These are phyloP conservation scores for Pecoramyces ruminantium DNA, from an alignment of 192 early-diverging fungal species.

Conservation along the genomic window DNA sequence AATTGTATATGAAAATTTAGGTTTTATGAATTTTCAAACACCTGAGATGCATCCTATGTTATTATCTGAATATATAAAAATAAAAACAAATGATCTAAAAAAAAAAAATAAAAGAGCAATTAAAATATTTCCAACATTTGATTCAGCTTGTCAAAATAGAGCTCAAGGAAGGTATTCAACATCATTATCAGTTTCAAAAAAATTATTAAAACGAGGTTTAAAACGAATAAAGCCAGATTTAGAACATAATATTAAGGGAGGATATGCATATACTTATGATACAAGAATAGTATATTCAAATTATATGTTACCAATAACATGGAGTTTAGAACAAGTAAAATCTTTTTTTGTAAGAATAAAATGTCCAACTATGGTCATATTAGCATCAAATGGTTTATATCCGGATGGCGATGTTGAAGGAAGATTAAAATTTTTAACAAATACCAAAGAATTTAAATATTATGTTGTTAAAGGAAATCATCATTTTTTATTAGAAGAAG, in stretches of 20 bases:
- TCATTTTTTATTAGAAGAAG: not conserved
- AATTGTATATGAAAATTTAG: not conserved
- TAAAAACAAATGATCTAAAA: not conserved
- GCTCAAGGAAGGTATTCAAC: not conserved
- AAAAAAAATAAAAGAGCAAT: not conserved
- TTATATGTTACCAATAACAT: not conserved
- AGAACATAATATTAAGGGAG: not conserved
- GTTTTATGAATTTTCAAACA: not conserved
- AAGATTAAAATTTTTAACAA: not conserved
- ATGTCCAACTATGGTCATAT: not conserved
- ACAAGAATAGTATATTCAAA: not conserved
- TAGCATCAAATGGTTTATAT: not conserved
- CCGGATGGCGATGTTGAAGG: not conserved
- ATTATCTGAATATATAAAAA: not conserved
- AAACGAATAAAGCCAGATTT: not conserved
- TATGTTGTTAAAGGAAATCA: not conserved
- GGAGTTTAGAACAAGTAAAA: not conserved
- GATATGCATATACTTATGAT: not conserved
- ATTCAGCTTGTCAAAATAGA: not conserved
- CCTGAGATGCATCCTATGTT: not conserved
- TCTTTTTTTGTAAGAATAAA: not conserved
- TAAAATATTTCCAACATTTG: not conserved
- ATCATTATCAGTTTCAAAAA: not conserved
- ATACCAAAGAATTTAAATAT: not conserved
- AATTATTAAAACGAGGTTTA: not conserved